phyloP scores from a whole-genome alignment of 2,329 filamentous ascomycete species.

The Clonostachys sp. region DNA sequence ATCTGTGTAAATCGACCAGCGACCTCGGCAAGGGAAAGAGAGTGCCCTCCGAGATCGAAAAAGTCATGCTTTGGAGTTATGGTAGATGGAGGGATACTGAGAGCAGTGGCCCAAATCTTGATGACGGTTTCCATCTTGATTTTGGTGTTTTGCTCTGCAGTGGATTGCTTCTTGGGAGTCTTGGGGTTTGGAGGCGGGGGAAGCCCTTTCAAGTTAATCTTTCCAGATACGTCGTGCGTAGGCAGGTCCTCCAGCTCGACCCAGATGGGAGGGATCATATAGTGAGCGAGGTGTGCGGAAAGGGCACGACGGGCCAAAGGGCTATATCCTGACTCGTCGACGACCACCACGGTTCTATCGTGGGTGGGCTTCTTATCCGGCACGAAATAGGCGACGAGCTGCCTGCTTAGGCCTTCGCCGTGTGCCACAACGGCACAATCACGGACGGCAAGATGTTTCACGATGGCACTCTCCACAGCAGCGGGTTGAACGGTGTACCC shows the following conservation, averaged over 20 bases:
- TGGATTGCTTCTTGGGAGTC: slow-evolving; percentile 29
- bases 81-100: slow-evolving; percentile 57
- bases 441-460: slow-evolving; percentile 64
- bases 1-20: slow-evolving; percentile 64
- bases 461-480: slow-evolving; percentile 70
- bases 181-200: slow-evolving; percentile 58
- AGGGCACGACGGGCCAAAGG: slow-evolving; percentile 62
- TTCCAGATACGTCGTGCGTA: slow-evolving; percentile 75
- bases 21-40: slow-evolving; percentile 70
- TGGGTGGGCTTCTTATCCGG: slow-evolving; percentile 55
- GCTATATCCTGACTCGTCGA: slow-evolving; percentile 69
- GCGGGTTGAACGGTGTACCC: slow-evolving; percentile 75
- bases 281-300: slow-evolving; percentile 65
- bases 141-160: slow-evolving; percentile 52
- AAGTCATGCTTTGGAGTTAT: slow-evolving; percentile 72
- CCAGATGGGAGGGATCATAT: slow-evolving; percentile 81
- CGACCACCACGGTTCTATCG: slow-evolving; percentile 56
- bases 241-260: slow-evolving; percentile 67
- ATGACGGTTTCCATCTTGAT: slow-evolving; percentile 65
- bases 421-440: slow-evolving; percentile 70
- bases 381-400: slow-evolving; percentile 74
- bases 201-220: slow-evolving; percentile 68
- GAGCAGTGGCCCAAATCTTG: slow-evolving; percentile 66
- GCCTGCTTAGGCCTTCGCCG: slow-evolving; percentile 70
- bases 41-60: slow-evolving; percentile 78